Evolutionary conservation across 169 alveolate genomes (phyloP), one percentile per base, ranked within the genome.

Genomic region (Eimeria necatrix): DNA sequence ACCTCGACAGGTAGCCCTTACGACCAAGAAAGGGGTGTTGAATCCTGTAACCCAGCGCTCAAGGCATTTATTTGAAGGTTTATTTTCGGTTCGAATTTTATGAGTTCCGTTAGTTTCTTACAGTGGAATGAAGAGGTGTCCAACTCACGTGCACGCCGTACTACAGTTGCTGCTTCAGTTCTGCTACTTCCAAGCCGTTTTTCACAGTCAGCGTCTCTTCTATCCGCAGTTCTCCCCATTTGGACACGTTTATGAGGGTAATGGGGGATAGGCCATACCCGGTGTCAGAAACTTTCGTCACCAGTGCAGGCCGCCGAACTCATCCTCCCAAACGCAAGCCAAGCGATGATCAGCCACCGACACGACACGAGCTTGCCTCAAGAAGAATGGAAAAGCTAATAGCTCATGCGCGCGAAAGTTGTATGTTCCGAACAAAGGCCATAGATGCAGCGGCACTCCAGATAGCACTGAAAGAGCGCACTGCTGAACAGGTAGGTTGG

Each of bases 231-330:
- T 85, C 93, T 52, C 93, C 81, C 6, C 93, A 85, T 61, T 85
- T 85, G 52, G 93, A 85, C 81, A 85, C 93, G 51, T 85, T 85
- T 61, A 85, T 60, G 93, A 78, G 93, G 81, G 93, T 85, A 12
- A 85, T 85, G 93, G 93, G 93, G 24, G 93, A 85, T 6, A 78
- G 93, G 81, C 61, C 93, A 8, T 85, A 85, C 53, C 93, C 93
- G 52, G 93, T 61, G 61, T 60, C 93, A 59, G 93, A 85, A 48
- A 85, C 93, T 14, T 85, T 14, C 61, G 81, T 85, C 81, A 85
- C 93, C 81, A 85, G 81, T 41, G 60, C 81, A 59, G 93, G 93
- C 6, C 93, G 93, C 93, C 93, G 93, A 56, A 46, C 46, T 85
- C 93, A 61, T n/a, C 93, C 81, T 18, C 93, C 78, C 18, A 3